A percentile compares a stretch with the other conserved stretches of the same genome.
phyloP scores from a whole-genome alignment of 768 basidiomycete genomes.

The Boletus rubropictus region DNA sequence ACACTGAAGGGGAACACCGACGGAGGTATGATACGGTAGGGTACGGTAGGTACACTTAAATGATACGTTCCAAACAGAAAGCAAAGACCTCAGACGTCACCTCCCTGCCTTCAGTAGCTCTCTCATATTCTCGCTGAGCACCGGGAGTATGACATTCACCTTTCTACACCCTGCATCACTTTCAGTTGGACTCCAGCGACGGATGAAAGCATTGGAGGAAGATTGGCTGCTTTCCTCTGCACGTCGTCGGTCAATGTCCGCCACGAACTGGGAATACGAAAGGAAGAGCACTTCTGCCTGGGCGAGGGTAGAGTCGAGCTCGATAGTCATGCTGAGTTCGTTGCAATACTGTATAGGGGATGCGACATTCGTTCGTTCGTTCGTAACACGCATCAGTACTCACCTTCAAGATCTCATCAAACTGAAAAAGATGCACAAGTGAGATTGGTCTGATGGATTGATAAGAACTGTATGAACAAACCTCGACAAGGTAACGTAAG shows the following conservation, averaged over 20 bases:
- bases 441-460: not conserved
- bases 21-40: slow-evolving; percentile 15
- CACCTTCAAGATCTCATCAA: slow-evolving; percentile 44
- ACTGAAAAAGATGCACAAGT: slow-evolving; percentile 43
- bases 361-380: slow-evolving; percentile 2
- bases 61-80: slow-evolving; percentile 3
- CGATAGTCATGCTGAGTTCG: slow-evolving; percentile 93
- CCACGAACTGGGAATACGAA: slow-evolving; percentile 82
- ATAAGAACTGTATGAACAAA: slow-evolving; percentile 30
- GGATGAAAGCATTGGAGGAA: slow-evolving; percentile 29
- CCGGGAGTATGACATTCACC: slow-evolving; percentile 37
- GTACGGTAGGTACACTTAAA: slow-evolving; percentile 6
- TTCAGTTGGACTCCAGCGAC: slow-evolving; percentile 23
- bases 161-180: slow-evolving; percentile 6
- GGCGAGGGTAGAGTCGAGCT: slow-evolving; percentile 89
- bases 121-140: slow-evolving; percentile 57
- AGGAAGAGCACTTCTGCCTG: slow-evolving; percentile 97
- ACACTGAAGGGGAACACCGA: not conserved
- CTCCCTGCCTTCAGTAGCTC: slow-evolving; percentile 50
- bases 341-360: slow-evolving; percentile 70
- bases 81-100: slow-evolving; percentile 8
- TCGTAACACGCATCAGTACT: slow-evolving; percentile 1
- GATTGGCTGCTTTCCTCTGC: slow-evolving; percentile 43
- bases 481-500: slow-evolving; percentile 90
- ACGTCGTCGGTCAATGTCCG: slow-evolving; percentile 79